These are phyloP conservation scores for Paspalum notatum DNA, from an alignment of 176 grass and related monocot genomes.

Conservation along the genomic window DNA sequence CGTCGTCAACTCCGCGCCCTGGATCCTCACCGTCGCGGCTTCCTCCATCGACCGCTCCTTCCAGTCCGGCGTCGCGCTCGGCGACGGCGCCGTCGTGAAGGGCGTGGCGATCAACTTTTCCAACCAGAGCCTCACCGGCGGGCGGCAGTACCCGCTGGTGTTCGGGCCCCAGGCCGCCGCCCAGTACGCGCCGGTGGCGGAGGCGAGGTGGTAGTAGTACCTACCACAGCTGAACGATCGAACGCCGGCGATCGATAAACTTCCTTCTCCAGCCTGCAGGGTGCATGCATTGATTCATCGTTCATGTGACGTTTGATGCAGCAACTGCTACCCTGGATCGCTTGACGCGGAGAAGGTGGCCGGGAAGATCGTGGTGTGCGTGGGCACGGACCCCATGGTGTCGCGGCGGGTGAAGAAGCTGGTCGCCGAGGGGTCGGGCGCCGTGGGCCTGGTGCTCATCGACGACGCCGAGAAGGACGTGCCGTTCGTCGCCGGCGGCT, in stretches of 20 bases:
- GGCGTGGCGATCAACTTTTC: constrained; percentile 86
- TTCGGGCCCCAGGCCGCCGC: constrained; percentile 56
- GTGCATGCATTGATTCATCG: too few relatives aligned
- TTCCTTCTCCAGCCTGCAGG: too few relatives aligned
- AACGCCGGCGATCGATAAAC: background rate
- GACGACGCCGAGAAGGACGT: constrained; percentile 62
- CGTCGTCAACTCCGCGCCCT: constrained; percentile 87
- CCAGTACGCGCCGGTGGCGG: constrained; percentile 63
- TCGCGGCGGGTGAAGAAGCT: constrained; percentile 80
- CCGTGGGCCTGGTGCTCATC: constrained; percentile 74
- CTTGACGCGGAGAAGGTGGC: constrained; percentile 69
- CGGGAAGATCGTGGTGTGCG: constrained; percentile 88
- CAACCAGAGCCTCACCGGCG: constrained; percentile 61
- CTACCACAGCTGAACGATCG: background rate
- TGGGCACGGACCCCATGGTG: constrained; percentile 63
- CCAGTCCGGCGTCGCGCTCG: constrained; percentile 77
- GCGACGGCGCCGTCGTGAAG: constrained; percentile 72
- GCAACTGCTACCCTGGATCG: constrained; percentile 96
- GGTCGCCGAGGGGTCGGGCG: constrained; percentile 62
- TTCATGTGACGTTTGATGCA: background rate
- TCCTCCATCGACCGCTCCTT: constrained; percentile 86
- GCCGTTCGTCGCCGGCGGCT: constrained; percentile 78
- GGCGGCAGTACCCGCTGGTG: constrained; percentile 55
- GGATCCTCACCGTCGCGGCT: constrained; percentile 89
- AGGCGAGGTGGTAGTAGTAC: constrained; percentile 98